These are phyloP conservation scores for Lolium rigidum DNA, from an alignment of 176 grass and related monocot species.

Conservation along the genomic window DNA sequence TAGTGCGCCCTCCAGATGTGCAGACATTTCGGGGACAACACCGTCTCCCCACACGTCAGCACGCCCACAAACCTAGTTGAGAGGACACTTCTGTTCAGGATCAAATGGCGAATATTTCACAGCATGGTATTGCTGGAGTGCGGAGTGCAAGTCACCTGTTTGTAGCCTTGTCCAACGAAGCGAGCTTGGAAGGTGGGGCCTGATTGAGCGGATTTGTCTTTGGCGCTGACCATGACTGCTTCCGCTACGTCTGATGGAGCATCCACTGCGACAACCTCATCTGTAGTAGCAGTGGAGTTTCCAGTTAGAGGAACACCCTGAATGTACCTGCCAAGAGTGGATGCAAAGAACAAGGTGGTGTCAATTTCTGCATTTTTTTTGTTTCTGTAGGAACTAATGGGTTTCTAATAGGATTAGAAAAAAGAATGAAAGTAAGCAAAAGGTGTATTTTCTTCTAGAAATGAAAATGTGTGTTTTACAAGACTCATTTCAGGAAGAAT, in stretches of 20 bases:
- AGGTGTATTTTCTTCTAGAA: background rate
- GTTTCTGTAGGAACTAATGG: background rate
- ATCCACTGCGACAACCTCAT: slow-evolving; percentile 47
- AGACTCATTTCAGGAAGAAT: background rate
- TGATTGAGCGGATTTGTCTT: slow-evolving; percentile 21
- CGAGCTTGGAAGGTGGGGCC: slow-evolving; percentile 54
- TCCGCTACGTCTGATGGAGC: slow-evolving; percentile 42
- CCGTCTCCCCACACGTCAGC: slow-evolving; percentile 92
- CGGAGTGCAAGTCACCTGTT: slow-evolving; percentile 60
- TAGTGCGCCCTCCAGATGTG: slow-evolving; percentile 84
- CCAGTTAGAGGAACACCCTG: slow-evolving; percentile 69
- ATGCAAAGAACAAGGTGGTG: background rate
- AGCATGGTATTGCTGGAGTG: background rate
- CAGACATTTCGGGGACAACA: slow-evolving; percentile 84
- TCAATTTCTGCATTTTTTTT: background rate
- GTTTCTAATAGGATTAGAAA: background rate
- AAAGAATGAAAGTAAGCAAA: no score
- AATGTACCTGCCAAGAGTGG: slow-evolving; percentile 60
- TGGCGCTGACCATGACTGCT: slow-evolving; percentile 36
- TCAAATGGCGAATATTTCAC: background rate
- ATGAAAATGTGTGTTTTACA: background rate
- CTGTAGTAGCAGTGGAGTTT: slow-evolving; percentile 38
- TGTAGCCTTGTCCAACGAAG: slow-evolving; percentile 88
- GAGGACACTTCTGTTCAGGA: background rate
- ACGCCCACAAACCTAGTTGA: slow-evolving; percentile 70